Percentiles rank a stretch among this genome's conserved stretches.
These are phyloP conservation scores for Acrocalymma vagum DNA, from an alignment of 2,329 filamentous ascomycete species.

Conservation along the genomic window DNA sequence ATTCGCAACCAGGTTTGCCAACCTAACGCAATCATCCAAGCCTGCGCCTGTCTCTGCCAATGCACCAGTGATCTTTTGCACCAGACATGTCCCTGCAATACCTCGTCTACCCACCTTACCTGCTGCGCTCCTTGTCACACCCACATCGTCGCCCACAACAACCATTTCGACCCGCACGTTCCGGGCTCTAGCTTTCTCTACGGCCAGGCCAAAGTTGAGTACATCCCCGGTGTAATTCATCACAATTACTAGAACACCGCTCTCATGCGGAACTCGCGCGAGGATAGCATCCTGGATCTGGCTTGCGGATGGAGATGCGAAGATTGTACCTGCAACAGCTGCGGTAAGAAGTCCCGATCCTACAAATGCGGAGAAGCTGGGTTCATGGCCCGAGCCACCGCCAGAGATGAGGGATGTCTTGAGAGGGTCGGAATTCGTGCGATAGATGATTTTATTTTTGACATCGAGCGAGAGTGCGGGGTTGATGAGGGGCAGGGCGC, in stretches of 20 bases:
- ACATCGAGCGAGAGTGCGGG: conserved; percentile 81
- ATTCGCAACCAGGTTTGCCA: conserved; percentile 73
- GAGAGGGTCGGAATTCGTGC: conserved; percentile 34
- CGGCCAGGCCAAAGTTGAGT: conserved; percentile 89
- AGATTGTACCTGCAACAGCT: conserved; percentile 85
- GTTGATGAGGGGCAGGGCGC: conserved; percentile 82
- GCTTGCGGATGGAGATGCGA: no score
- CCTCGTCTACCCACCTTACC: conserved; percentile 92
- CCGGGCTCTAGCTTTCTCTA: conserved; percentile 84
- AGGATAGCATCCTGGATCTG: no score
- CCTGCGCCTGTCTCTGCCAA: conserved; percentile 70
- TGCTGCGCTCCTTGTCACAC: conserved; percentile 78
- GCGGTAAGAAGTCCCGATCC: conserved; percentile 81
- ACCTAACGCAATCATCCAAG: conserved; percentile 74
- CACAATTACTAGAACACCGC: conserved; percentile 82
- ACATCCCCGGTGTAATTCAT: conserved; percentile 86
- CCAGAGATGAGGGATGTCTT: conserved; percentile 86
- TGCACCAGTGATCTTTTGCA: conserved; percentile 86
- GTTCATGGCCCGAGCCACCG: conserved; percentile 90
- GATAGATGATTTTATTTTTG: conserved; percentile 74
- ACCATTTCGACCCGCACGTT: conserved; percentile 84
- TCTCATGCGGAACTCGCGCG: no score
- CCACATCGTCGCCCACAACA: conserved; percentile 88
- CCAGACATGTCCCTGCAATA: conserved; percentile 86
- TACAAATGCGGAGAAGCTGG: conserved; percentile 86